These are phyloP conservation scores for Huntiella omanensis DNA, from an alignment of 2,329 filamentous ascomycete species.

Conservation along the genomic window DNA sequence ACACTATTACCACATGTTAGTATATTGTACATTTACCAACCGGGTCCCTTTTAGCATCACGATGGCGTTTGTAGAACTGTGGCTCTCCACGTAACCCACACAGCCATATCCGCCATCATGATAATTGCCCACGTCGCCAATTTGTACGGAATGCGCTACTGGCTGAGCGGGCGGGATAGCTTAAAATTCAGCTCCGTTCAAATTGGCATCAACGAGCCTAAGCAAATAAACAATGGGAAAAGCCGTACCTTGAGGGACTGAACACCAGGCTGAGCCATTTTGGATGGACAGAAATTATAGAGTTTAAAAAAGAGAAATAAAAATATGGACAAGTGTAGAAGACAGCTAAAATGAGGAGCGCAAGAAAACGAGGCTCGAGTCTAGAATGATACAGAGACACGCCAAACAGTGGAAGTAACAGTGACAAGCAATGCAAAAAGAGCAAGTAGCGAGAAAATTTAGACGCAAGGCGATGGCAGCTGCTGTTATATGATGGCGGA, in stretches of 20 bases:
- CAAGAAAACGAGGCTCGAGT: not conserved
- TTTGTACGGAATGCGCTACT: too few species aligned
- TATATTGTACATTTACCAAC: constrained; percentile 11
- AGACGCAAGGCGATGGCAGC: too few species aligned
- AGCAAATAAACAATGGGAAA: not conserved
- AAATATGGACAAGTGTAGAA: not conserved
- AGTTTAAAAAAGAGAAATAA: not conserved
- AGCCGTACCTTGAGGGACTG: constrained; percentile 70
- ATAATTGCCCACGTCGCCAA: too few species aligned
- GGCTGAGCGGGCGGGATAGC: too few species aligned
- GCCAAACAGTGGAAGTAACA: not conserved
- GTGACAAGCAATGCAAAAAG: not conserved
- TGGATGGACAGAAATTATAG: constrained; percentile 17
- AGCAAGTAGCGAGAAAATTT: not conserved
- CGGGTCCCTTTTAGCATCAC: too few species aligned
- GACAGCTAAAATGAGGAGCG: not conserved
- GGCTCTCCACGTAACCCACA: too few species aligned
- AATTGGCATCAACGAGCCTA: too few species aligned
- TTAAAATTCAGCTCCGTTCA: too few species aligned
- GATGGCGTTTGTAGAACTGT: too few species aligned
- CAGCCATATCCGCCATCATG: too few species aligned
- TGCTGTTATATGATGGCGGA: not conserved
- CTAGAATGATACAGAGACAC: too few species aligned
- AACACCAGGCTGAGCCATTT: constrained; percentile 69
- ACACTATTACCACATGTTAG: constrained; percentile 43